Base-by-base conservation (phyloP, 257 asterid genomes). In the Ehretia macrophylla region DNA sequence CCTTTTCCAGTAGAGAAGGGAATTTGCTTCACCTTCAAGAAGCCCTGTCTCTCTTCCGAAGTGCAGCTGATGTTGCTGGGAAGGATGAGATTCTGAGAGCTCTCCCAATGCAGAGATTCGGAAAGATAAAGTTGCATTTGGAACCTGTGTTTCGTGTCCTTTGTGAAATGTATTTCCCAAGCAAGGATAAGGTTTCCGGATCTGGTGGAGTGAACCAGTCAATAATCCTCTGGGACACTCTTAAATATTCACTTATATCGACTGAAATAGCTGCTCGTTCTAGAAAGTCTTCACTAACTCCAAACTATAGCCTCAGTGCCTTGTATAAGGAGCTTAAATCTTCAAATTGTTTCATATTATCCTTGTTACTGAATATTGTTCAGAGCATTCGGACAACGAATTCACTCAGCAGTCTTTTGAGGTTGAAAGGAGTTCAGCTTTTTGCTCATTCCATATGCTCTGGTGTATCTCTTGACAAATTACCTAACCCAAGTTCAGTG, bases 241-340 rank as follows among this genome's bases (percentile, higher is more conserved):
- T 93, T 60, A 93, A 81, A 82, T 89, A 86, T 80, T 85, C 97
- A 35, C 82, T 93, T 67, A 64, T 85, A 58, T 85, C 97, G 10
- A 65, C 87, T 20, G 97, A 93, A 79, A 77, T 89, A 60, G 89
- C 97, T 72, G 79, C 96, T 62, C 95, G 97, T 23, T 83, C 96
- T 23, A 60, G 80, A 59, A 89, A 77, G 73, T 68, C 65, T 52
- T 86, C 90, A 32, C 66, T 85, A 76, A 66, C 79, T 81, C 89
- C 99, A 60, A 81, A 77, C 66, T 80, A 73, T 68, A 81, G 83
- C 61, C 72, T 83, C 52, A 79, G 63, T 76, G 71, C 83, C 60
- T 65, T 93, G 58, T 82, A 81, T 74, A 79, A 76, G 55, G 97
- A 86, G 65, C 90, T 93, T 59, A 77, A 83, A 55, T 81, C 97